Percentiles rank a stretch among this genome's conserved stretches.
Evolutionary conservation across 345 rosid genomes (phyloP).

Genomic region (Citrus sp.): DNA sequence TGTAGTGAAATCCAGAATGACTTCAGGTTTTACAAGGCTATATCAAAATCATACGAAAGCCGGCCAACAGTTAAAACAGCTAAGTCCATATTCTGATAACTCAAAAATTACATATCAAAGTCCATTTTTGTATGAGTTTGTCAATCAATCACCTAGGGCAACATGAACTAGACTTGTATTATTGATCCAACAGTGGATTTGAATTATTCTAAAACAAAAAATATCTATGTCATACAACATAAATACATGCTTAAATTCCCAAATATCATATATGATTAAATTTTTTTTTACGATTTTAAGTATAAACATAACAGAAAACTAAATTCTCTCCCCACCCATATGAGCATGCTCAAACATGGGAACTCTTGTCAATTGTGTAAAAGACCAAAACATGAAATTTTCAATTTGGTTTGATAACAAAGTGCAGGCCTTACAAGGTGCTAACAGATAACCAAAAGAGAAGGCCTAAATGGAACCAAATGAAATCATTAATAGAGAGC

Average conservation of each 20-base stretch:
- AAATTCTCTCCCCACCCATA: neutral
- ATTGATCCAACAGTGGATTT: neutral
- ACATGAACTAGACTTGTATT: neutral
- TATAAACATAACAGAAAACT: too few relatives aligned
- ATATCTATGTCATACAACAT: neutral
- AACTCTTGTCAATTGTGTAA: neutral
- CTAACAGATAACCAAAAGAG: neutral
- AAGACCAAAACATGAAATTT: neutral
- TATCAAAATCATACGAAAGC: neutral
- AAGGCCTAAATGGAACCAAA: neutral
- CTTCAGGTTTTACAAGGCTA: neutral
- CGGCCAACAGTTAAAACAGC: neutral
- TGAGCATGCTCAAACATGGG: neutral
- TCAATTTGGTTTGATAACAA: neutral
- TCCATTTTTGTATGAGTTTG: neutral
- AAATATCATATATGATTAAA: neutral
- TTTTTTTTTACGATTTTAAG: too few relatives aligned
- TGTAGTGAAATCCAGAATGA: neutral
- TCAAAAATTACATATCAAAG: neutral
- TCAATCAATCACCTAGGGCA: neutral
- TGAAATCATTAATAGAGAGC: neutral
- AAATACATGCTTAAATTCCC: neutral
- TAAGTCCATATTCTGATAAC: neutral
- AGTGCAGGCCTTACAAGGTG: neutral
- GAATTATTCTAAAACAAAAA: neutral